Base-by-base conservation (phyloP, 352 stramenopile genomes). In the Globisporangium polare region DNA sequence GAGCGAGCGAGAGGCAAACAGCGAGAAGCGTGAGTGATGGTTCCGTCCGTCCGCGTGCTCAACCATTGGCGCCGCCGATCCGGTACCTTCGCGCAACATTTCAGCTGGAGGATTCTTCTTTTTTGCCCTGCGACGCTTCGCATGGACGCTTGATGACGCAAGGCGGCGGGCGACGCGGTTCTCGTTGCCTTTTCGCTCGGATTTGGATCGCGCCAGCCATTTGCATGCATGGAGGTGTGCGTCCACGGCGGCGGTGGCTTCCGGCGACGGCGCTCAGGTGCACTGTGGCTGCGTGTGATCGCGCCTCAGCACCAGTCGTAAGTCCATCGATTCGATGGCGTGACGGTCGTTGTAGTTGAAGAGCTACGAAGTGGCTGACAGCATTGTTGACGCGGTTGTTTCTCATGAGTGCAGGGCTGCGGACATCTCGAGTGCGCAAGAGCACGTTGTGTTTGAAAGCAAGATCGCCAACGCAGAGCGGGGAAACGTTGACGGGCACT, bases 11-110 rank as follows among this genome's bases (percentile, higher is more conserved):
- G n/a, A 58, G 52, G 33, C 29, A 31, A 57, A 31, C 8, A 57
- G 51, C 33, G 3, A 57, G 51, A 57, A 58, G 33, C 15, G 53
- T 59, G 53, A 59, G 53, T 59, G 53, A 59, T 59, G 53, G 53
- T 59, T 37, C 12, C 12, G 33, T 7, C 33, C 33, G 5, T 39
- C n/a, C 15, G n/a, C 22, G n/a, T 2, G 10, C 20, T 33, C 22
- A 29, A 60, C 26, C 39, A 60, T 43, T 60, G 54, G 54, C 35
- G 39, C 17, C 9, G 53, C 54, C 41, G 41, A 60, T 60, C 54
- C 22, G n/a, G 45, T 20, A 63, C 57, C 6, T 56, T 62, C 57
- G 29, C 7, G 45, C 46, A 47, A 62, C 57, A 13, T 55, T 22
- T 8, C 1, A 22, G 6, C 10, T 46, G 17, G n/a, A 46, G 18